Evolutionary conservation across 169 alveolate genomes (phyloP).

Genomic region (Plasmodium gallinaceum): DNA sequence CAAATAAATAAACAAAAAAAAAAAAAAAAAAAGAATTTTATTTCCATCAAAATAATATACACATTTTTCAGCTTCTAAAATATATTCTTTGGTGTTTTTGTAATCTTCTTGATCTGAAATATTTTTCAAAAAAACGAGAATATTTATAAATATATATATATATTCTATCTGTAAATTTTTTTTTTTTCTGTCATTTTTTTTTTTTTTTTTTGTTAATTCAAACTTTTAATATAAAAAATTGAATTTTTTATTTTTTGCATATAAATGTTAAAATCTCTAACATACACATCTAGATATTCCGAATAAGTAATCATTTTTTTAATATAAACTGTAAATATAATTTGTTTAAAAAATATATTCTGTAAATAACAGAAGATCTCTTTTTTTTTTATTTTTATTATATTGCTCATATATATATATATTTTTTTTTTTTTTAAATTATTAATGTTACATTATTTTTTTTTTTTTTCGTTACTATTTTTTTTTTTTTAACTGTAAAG

Average conservation of each 20-base stretch:
- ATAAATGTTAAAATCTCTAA: conserved; percentile 46
- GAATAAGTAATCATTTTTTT: conserved; percentile 73
- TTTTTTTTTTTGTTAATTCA: conserved; percentile 32
- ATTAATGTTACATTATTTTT: too few species aligned
- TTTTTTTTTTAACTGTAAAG: too few species aligned
- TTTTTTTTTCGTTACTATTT: too few species aligned
- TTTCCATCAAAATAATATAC: conserved; percentile 8
- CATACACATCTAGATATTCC: conserved; percentile 75
- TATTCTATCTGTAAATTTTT: neutral
- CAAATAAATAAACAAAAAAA: neutral
- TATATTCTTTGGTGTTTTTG: conserved; percentile 33
- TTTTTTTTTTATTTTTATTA: too few species aligned
- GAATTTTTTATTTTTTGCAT: conserved; percentile 58
- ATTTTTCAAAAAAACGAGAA: conserved; percentile 3
- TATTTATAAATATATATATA: conserved; percentile 7
- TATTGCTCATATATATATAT: too few species aligned
- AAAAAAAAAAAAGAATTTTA: neutral
- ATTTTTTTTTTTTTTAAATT: too few species aligned
- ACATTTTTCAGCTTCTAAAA: conserved; percentile 76
- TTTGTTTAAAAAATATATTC: conserved; percentile 9
- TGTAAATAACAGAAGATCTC: neutral
- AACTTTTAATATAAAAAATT: conserved; percentile 45
- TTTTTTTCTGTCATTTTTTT: neutral
- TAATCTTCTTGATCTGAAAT: conserved; percentile 49
- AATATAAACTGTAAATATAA: neutral